These are phyloP conservation scores for Astragalus glycyphyllos DNA, from an alignment of 306 rosid species.

Conservation along the genomic window DNA sequence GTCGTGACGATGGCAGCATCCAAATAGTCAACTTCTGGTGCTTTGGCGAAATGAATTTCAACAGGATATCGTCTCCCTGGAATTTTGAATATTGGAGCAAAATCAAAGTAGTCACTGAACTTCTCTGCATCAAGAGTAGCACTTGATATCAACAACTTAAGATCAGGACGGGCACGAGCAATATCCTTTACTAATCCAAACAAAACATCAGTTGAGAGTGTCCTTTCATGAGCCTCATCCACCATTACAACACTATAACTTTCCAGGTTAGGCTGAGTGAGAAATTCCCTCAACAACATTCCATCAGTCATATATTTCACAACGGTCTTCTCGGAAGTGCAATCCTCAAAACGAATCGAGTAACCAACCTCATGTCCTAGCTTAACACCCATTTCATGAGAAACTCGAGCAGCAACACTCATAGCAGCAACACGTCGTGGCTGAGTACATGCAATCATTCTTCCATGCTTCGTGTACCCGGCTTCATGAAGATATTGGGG, in stretches of 20 bases:
- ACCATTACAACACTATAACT: conserved; percentile 96
- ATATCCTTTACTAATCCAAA: conserved; percentile 95
- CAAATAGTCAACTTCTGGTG: conserved; percentile 92
- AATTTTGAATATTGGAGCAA: conserved; percentile 87
- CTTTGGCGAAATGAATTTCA: conserved; percentile 76
- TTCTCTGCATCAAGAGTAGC: conserved; percentile 95
- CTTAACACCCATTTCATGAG: conserved; percentile 96
- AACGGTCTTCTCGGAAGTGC: conserved; percentile 90
- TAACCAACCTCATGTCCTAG: conserved; percentile 98
- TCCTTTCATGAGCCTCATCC: conserved; percentile 99
- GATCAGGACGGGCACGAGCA: conserved; percentile 84
- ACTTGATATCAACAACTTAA: conserved; percentile 89
- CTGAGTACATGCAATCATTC: conserved; percentile 93
- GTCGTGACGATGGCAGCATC: conserved; percentile 93
- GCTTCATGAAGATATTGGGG: conserved; percentile 97
- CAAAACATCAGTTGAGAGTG: conserved; percentile 92
- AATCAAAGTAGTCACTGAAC: conserved; percentile 88
- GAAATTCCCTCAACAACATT: conserved; percentile 88
- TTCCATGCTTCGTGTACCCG: conserved; percentile 87
- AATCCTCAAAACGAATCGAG: conserved; percentile 95
- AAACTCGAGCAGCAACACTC: conserved; percentile 98
- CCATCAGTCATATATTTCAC: conserved; percentile 96
- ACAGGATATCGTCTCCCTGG: conserved; percentile 93
- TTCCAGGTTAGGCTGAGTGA: conserved; percentile 87
- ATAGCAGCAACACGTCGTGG: conserved; percentile 98